Percentiles rank a stretch among this genome's conserved stretches.
These are phyloP conservation scores for Syncephalis fuscata DNA, from an alignment of 371 early-diverging fungal genomes.

Conservation along the genomic window DNA sequence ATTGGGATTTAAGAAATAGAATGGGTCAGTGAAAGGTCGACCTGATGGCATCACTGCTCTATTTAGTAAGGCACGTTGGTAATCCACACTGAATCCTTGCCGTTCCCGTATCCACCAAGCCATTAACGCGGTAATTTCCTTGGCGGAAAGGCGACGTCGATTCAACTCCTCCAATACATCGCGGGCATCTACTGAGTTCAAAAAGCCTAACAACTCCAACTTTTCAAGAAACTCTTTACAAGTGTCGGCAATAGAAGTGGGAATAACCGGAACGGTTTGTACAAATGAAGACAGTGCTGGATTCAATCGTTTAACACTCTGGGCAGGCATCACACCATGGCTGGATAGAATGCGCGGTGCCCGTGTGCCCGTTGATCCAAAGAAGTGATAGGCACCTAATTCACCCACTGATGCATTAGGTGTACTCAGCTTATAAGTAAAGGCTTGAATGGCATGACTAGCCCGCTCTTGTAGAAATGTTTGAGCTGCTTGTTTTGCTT, in stretches of 20 bases:
- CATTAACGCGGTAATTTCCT: conserved; percentile 50
- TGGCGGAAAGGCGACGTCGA: conserved; percentile 22
- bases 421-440: conserved; percentile 51
- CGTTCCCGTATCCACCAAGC: conserved; percentile 53
- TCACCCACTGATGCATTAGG: conserved; percentile 48
- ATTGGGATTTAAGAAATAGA: conserved; percentile 40
- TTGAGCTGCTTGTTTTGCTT: conserved; percentile 15
- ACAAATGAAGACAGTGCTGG: conserved; percentile 32
- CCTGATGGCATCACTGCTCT: too few species aligned
- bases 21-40: conserved; percentile 19
- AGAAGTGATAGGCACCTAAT: conserved; percentile 35
- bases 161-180: conserved; percentile 55
- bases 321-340: conserved; percentile 14
- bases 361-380: conserved; percentile 6
- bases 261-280: conserved; percentile 39
- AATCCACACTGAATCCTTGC: too few species aligned
- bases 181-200: conserved; percentile 16
- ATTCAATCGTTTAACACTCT: conserved; percentile 29
- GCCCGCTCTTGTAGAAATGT: conserved; percentile 43
- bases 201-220: conserved; percentile 18
- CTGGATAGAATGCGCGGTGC: too few species aligned
- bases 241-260: conserved; percentile 20
- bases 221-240: conserved; percentile 39
- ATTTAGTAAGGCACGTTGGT: too few species aligned
- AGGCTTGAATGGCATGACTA: conserved; percentile 48